Evolutionary conservation across 2,329 filamentous ascomycete genomes (phyloP).

Genomic region (Diaporthe sp.): DNA sequence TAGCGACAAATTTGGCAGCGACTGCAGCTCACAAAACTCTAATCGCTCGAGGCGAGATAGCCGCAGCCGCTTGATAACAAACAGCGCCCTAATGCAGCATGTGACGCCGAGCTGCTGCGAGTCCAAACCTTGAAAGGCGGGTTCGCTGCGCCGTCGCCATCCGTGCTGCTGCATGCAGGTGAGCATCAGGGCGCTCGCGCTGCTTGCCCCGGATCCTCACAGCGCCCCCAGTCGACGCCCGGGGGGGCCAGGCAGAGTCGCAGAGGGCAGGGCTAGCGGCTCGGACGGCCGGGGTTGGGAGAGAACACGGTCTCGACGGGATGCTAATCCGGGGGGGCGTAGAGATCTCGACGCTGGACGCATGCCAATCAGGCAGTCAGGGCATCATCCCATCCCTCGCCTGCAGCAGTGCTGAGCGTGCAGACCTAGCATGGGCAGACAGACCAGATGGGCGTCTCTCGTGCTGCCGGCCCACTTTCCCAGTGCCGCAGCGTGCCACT

Average conservation of each 20-base stretch:
- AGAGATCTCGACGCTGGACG: constrained; percentile 9
- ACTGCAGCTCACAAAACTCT: background rate
- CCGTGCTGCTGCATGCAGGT: constrained; percentile 10
- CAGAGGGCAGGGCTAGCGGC: constrained; percentile 7
- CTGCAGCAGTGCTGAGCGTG: background rate
- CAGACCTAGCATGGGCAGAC: background rate
- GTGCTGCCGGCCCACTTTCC: constrained; percentile 9
- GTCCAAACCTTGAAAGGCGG: constrained; percentile 23
- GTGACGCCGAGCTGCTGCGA: constrained; percentile 28
- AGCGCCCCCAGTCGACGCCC: background rate
- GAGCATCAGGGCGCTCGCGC: constrained; percentile 7
- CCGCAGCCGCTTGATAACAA: constrained; percentile 16
- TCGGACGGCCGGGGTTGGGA: background rate
- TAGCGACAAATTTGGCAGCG: background rate
- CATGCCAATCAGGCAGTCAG: constrained; percentile 5
- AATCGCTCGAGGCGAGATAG: constrained; percentile 31
- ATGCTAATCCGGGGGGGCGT: background rate
- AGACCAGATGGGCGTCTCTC: constrained; percentile 17
- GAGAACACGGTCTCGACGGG: background rate
- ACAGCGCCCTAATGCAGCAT: constrained; percentile 22
- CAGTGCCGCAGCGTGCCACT: constrained; percentile 26
- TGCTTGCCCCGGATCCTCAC: constrained; percentile 7
- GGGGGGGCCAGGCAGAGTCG: background rate
- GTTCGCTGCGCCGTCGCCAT: constrained; percentile 27
- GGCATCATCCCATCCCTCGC: constrained; percentile 10